Conservation (phyloP, 148 eudicot species). For the Talinum fruticosum region DNA sequence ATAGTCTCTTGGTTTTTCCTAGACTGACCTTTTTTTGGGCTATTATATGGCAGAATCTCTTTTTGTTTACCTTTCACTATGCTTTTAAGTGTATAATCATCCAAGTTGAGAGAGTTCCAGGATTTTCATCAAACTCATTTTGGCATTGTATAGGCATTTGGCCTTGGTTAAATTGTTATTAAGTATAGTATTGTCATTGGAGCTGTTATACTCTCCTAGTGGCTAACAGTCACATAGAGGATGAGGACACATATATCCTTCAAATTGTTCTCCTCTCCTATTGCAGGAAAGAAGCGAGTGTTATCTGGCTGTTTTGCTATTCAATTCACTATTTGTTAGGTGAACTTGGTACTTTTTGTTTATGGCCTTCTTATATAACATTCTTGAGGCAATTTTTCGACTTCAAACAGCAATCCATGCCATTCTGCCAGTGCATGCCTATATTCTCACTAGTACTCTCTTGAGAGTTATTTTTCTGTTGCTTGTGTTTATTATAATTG, state of each 20-base stretch:
- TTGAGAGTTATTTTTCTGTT: neutral
- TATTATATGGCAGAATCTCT: neutral
- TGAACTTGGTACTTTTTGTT: neutral
- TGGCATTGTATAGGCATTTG: neutral
- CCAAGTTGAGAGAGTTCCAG: neutral
- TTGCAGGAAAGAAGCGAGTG: neutral
- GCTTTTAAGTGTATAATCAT: neutral
- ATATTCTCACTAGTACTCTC: neutral
- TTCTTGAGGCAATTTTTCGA: neutral
- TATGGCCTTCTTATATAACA: slow-evolving; percentile 2
- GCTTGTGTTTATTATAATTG: neutral
- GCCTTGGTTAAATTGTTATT: neutral
- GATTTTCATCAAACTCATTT: neutral
- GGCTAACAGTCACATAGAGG: neutral
- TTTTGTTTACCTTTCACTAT: neutral
- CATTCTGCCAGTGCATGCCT: neutral
- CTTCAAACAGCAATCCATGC: neutral
- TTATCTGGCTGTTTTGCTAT: neutral
- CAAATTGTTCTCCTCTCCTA: neutral
- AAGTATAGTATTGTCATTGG: neutral
- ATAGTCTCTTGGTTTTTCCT: neutral
- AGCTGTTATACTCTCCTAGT: neutral
- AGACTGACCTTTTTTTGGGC: neutral
- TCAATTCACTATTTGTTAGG: neutral
- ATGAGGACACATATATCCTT: neutral